phyloP scores from a whole-genome alignment of 805 yeast species.

The Candida xiaguanensis region DNA sequence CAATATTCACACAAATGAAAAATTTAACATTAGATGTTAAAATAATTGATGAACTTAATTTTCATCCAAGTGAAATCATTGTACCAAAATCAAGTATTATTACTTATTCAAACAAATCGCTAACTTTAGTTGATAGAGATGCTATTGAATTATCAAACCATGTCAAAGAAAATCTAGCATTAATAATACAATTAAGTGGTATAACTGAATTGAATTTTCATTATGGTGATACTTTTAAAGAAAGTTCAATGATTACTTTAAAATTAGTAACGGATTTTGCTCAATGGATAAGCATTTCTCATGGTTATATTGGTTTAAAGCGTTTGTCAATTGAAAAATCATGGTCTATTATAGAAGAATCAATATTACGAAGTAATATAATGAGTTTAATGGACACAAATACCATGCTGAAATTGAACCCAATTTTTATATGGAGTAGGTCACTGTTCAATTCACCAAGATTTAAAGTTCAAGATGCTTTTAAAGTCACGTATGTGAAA shows the following conservation, averaged over 20 bases:
- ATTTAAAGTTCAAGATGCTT: conserved; percentile 14
- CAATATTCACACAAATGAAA: neutral
- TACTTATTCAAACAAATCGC: neutral
- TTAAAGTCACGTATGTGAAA: conserved; percentile 3
- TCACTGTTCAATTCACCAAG: conserved; percentile 19
- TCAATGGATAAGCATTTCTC: conserved; percentile 1
- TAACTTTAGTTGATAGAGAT: conserved; percentile 21
- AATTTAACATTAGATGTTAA: conserved; percentile 4
- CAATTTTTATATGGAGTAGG: conserved; percentile 15
- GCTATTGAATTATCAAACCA: conserved; percentile 14
- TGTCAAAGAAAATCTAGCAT: conserved; percentile 11
- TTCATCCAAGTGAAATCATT: too few species aligned
- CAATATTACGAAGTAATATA: conserved; percentile 17
- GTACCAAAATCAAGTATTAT: neutral
- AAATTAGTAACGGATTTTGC: conserved; percentile 16
- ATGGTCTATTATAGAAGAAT: conserved; percentile 30
- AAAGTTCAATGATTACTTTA: conserved; percentile 21
- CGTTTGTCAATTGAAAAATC: conserved; percentile 20
- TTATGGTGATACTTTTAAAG: conserved; percentile 28
- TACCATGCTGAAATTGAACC: neutral
- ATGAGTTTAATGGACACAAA: neutral
- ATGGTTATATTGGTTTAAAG: conserved; percentile 10
- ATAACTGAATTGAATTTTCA: conserved; percentile 15
- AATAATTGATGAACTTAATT: conserved; percentile 7
- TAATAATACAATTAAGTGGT: conserved; percentile 10